A percentile compares a stretch with the other conserved stretches of the same genome.
Conservation (phyloP, 345 rosid species). For the Arabis alpina region DNA sequence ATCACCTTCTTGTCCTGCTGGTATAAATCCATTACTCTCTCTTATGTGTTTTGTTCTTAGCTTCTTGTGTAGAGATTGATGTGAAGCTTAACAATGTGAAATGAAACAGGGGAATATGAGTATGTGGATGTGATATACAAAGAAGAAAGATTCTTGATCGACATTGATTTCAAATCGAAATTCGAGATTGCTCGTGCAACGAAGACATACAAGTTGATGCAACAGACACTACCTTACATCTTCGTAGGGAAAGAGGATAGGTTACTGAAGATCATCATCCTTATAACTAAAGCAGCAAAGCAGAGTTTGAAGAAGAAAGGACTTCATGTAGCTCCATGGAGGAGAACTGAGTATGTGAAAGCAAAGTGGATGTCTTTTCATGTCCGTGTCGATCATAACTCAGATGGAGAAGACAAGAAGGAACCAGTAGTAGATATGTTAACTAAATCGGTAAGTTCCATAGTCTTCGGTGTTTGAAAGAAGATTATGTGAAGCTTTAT, state of each 20-base stretch:
- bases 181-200: constrained; percentile 92
- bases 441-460: constrained; percentile 25
- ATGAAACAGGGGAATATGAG: constrained; percentile 71
- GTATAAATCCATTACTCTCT: constrained; percentile 46
- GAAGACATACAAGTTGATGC: constrained; percentile 63
- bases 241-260: constrained; percentile 79
- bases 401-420: constrained; percentile 23
- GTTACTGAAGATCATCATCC: constrained; percentile 62
- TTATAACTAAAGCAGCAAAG: constrained; percentile 71
- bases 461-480: constrained; percentile 27
- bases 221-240: constrained; percentile 71
- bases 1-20: constrained; percentile 68
- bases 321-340: constrained; percentile 90
- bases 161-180: constrained; percentile 80
- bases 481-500: constrained; percentile 23
- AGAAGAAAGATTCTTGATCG: constrained; percentile 71
- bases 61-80: neutral
- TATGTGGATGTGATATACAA: constrained; percentile 68
- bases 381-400: constrained; percentile 38
- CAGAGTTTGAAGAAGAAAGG: constrained; percentile 91
- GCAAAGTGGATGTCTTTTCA: constrained; percentile 83
- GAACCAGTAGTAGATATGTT: constrained; percentile 24
- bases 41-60: constrained; percentile 7
- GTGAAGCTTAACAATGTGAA: neutral
- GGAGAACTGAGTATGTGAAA: constrained; percentile 76